Evolutionary conservation across 177 flowering plant genomes (phyloP), one percentile per base, ranked within the genome.

Genomic region (Tripterygium wilfordii): DNA sequence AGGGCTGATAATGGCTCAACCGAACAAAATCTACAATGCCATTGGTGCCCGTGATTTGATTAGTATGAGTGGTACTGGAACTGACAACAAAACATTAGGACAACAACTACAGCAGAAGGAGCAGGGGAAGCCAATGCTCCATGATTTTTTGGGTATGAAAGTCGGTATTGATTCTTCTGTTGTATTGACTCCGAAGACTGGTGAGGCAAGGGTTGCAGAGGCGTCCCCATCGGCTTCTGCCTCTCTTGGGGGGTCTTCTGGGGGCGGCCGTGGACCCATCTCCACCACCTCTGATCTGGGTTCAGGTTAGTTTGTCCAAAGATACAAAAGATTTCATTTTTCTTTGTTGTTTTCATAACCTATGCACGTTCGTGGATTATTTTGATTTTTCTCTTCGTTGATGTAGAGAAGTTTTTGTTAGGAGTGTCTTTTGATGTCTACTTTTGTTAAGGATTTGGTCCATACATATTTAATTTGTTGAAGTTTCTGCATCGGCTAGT

Each of bases 111-210:
- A 29, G 57, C 45, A n/a, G 12, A 26, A 22, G 17, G 37, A 38
- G n/a, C n/a, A n/a, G 20, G 24, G 1, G 39, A 59, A 49, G 48
- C 68, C 77, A 17, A 51, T 67, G 54, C 75, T 81, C 35, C 88
- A 84, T 56, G 92, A 84, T 50, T 81, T 84, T 59, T 60, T 84
- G 31, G 85, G 90, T 49, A 58, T 54, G 56, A 75, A 58, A 54
- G 53, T 56, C 48, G 2, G 6, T 17, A 38, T 68, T 2, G 66
- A 61, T 56, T 49, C 61, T 0, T 57, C 67, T 33, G 46, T 16
- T 13, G 41, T 36, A 57, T 15, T 42, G 23, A 39, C 56, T 15
- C 48, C 64, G 15, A 66, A 56, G 42, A 21, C 57, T 45, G 31
- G 36, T 13, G 51, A 52, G 21, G 36, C 12, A 1, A 42, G 48